phyloP scores from a whole-genome alignment of 1,284 basidiomycete species.

The Mycosarcoma mackinlayi region DNA sequence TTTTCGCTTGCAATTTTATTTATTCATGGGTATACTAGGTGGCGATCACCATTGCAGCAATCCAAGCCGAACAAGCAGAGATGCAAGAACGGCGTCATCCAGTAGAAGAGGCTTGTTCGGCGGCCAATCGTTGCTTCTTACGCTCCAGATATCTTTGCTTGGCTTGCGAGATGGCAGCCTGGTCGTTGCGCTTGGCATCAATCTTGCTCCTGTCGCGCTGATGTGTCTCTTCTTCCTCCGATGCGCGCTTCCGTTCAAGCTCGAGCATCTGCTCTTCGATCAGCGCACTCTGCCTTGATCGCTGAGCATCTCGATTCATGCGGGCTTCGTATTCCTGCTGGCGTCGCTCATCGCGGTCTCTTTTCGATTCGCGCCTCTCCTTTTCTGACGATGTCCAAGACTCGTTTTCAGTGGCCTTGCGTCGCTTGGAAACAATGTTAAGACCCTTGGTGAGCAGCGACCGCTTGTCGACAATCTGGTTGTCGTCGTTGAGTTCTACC shows the following conservation, averaged over 20 bases:
- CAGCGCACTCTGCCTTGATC: constrained; percentile 42
- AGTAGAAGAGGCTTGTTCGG: constrained; percentile 5
- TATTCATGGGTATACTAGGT: constrained; percentile 18
- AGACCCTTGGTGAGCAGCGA: constrained; percentile 89
- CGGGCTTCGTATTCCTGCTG: constrained; percentile 44
- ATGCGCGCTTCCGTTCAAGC: constrained; percentile 37
- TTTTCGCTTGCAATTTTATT: constrained; percentile 1
- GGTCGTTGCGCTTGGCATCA: constrained; percentile 46
- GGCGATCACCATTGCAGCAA: background rate
- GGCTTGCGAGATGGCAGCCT: constrained; percentile 37
- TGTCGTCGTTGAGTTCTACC: constrained; percentile 97
- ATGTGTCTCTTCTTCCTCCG: constrained; percentile 33
- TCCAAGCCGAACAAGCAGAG: background rate
- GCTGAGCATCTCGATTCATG: constrained; percentile 48
- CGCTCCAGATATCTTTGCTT: constrained; percentile 69
- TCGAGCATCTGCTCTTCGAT: constrained; percentile 61
- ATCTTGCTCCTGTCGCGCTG: constrained; percentile 27
- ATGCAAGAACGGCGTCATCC: background rate
- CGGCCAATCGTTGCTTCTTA: constrained; percentile 43
- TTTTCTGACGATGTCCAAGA: background rate
- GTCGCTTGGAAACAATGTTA: constrained; percentile 75
- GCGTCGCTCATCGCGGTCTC: constrained; percentile 33
- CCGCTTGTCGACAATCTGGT: constrained; percentile 95
- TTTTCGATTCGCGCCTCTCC: constrained; percentile 13
- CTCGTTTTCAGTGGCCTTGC: constrained; percentile 2